Evolutionary conservation across 2,329 filamentous ascomycete genomes (phyloP).

Genomic region (Phymatotrichopsis omnivora): DNA sequence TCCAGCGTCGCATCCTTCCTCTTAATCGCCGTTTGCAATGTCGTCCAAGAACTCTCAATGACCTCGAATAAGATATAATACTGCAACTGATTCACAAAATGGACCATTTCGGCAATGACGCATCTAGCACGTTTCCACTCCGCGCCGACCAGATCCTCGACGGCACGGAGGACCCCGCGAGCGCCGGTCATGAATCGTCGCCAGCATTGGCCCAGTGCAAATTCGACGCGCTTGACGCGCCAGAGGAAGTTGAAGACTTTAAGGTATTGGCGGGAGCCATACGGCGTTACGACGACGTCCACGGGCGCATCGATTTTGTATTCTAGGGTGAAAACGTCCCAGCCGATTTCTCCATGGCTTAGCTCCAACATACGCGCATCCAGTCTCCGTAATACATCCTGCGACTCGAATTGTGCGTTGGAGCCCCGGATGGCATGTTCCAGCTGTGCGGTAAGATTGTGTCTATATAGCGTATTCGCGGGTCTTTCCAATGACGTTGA

Average conservation of each 20-base stretch:
- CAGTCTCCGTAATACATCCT: conserved; percentile 79
- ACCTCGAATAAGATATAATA: conserved; percentile 99
- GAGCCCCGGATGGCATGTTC: conserved; percentile 95
- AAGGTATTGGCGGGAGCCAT: conserved; percentile 90
- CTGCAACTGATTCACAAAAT: conserved; percentile 92
- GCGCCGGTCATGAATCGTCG: conserved; percentile 91
- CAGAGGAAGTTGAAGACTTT: conserved; percentile 99
- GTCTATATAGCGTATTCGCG: conserved; percentile 91
- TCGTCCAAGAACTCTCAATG: conserved; percentile 91
- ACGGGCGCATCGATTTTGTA: conserved; percentile 97
- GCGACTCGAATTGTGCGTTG: conserved; percentile 89
- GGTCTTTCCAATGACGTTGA: conserved; percentile 87
- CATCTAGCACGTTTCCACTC: conserved; percentile 89
- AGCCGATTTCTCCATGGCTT: conserved; percentile 92
- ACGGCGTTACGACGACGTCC: conserved; percentile 93
- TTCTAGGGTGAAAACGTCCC: conserved; percentile 98
- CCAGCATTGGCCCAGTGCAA: conserved; percentile 83
- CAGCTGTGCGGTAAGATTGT: conserved; percentile 92
- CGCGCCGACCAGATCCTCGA: conserved; percentile 59
- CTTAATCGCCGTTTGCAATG: conserved; percentile 69
- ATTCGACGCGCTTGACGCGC: conserved; percentile 96
- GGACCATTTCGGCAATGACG: conserved; percentile 91
- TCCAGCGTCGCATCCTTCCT: conserved; percentile 86
- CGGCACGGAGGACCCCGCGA: conserved; percentile 73
- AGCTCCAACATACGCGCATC: conserved; percentile 98